Evolutionary conservation across 208 protist genomes (phyloP), one percentile per base, ranked within the genome.

Genomic region (Cochliopodium minus): DNA sequence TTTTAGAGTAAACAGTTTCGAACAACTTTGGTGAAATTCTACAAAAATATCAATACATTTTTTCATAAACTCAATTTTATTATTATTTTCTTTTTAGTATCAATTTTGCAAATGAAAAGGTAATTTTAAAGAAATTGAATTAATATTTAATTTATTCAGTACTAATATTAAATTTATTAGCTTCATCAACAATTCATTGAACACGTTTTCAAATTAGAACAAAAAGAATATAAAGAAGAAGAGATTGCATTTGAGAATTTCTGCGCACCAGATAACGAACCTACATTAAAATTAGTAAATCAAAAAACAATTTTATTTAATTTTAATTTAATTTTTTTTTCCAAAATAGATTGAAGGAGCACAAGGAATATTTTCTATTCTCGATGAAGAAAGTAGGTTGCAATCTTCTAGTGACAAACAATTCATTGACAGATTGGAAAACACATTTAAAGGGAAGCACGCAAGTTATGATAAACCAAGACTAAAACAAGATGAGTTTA

Each of bases 351-450:
- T n/a, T n/a, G n/a, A n/a, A n/a, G n/a, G n/a, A n/a, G n/a, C 85
- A 46, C 78, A 81, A 9, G 90, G 90, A 55, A 69, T 96, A 25
- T 92, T 96, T 62, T 63, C 73, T 43, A 55, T 95, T 6, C 74
- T 96, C 17, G 89, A 96, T 67, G 91, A 96, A 62, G 84, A 92
- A n/a, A 96, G 91, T 58, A 72, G 75, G 2, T 85, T 93, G 74
- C 65, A 80, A 17, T 83, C 86, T 56, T 80, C 87, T 63, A 71
- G 82, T 59, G 84, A 87, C 52, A 65, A 78, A n/a, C 83, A 86
- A 7, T 82, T 75, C 6, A 87, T 94, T 62, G 70, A 78, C 13
- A 89, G 85, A 63, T 84, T 93, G 62, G 67, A 89, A 23, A 72
- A 85, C n/a, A 87, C 86, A 69, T 65, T 94, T 36, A 67, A 67